Percentiles rank a stretch among this genome's conserved stretches.
phyloP scores from a whole-genome alignment of 2,329 filamentous ascomycete genomes.

The Lecanicillium sp. region DNA sequence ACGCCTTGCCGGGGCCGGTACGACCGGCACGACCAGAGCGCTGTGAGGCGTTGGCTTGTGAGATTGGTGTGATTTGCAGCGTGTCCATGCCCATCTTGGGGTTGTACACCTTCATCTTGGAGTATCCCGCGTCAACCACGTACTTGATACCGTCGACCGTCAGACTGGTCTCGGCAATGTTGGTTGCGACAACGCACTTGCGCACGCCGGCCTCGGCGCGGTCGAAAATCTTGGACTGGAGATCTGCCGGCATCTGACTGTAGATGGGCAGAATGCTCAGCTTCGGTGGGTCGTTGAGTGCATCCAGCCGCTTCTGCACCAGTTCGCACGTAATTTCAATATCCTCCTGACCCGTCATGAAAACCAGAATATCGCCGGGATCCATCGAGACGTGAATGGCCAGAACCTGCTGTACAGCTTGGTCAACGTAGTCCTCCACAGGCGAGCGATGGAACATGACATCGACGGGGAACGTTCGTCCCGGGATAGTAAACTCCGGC shows the following conservation, averaged over 20 bases:
- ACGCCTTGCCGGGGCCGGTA: constrained; percentile 92
- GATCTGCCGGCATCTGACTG: constrained; percentile 97
- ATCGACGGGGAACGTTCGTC: constrained; percentile 93
- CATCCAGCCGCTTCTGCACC: constrained; percentile 76
- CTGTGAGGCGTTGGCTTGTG: constrained; percentile 91
- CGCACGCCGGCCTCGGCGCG: constrained; percentile 81
- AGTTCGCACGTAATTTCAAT: constrained; percentile 96
- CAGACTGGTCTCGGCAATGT: constrained; percentile 96
- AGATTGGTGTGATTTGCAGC: constrained; percentile 94
- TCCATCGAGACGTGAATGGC: constrained; percentile 96
- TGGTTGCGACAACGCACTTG: constrained; percentile 97
- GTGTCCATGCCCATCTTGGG: constrained; percentile 99
- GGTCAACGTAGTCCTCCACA: constrained; percentile 96
- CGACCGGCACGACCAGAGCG: constrained; percentile 88
- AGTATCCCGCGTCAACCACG: constrained; percentile 92
- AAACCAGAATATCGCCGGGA: constrained; percentile 87
- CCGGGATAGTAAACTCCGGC: constrained; percentile 93
- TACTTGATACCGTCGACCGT: constrained; percentile 99
- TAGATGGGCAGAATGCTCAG: constrained; percentile 95
- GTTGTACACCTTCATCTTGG: constrained; percentile 98
- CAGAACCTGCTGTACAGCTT: constrained; percentile 90
- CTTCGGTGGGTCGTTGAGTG: constrained; percentile 90
- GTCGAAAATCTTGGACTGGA: constrained; percentile 98
- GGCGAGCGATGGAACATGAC: constrained; percentile 92
- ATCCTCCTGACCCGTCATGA: constrained; percentile 99